A percentile compares a stretch with the other conserved stretches of the same genome.
Conservation (phyloP, 179 eudicot species). For the Patellifolia procumbens region DNA sequence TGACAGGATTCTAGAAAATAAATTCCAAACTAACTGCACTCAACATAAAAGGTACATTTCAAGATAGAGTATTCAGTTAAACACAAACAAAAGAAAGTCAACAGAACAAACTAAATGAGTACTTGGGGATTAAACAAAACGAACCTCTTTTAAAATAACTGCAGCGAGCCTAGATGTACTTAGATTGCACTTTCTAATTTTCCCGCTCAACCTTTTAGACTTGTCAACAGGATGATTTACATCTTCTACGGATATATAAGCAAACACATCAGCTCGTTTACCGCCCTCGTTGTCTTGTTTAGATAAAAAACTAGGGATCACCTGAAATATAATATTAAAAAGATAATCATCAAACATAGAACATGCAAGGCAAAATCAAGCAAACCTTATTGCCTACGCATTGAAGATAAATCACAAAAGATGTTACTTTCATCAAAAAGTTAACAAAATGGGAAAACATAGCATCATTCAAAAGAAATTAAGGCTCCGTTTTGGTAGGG, state of each 20-base stretch:
- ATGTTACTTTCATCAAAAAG: neutral
- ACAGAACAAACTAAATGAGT: neutral
- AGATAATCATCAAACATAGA: neutral
- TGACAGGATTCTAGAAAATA: neutral
- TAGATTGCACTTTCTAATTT: constrained; percentile 70
- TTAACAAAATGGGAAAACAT: no score
- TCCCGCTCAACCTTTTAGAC: constrained; percentile 34
- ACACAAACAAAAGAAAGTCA: neutral
- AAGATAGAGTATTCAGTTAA: neutral
- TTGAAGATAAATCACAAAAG: neutral
- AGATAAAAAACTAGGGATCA: constrained; percentile 61
- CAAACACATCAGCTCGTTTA: constrained; percentile 55
- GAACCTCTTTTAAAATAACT: constrained; percentile 66
- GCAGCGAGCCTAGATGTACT: constrained; percentile 50
- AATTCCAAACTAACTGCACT: no score
- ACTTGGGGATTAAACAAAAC: constrained; percentile 19
- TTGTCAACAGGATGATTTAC: constrained; percentile 30
- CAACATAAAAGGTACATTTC: neutral
- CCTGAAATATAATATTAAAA: constrained; percentile 42
- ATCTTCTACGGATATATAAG: constrained; percentile 60
- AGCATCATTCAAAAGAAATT: no score
- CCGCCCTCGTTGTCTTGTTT: constrained; percentile 33
- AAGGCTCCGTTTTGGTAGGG: no score
- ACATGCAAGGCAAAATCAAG: neutral
- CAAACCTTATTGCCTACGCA: neutral